These are phyloP conservation scores for Aureobasidium sp. DNA, from an alignment of 2,329 filamentous ascomycete genomes.

Conservation along the genomic window DNA sequence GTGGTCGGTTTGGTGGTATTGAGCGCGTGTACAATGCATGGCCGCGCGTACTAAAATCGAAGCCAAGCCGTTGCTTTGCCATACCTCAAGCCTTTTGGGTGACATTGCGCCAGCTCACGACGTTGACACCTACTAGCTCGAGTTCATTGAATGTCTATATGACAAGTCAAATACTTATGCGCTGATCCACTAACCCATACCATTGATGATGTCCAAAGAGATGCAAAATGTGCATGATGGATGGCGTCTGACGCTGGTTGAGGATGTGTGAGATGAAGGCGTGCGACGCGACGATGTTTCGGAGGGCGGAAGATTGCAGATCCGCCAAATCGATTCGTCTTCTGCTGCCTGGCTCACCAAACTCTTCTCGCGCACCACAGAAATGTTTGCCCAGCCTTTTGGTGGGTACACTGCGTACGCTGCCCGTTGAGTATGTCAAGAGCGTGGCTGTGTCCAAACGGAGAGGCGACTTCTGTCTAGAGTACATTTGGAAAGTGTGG, in stretches of 20 bases:
- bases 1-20: not conserved
- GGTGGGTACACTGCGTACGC: not conserved
- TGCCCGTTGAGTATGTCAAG: not conserved
- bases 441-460: not conserved
- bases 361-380: not conserved
- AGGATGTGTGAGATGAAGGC: not conserved
- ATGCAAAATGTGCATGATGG: not conserved
- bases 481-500: not conserved
- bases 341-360: not conserved
- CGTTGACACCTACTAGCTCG: not conserved
- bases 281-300: not conserved
- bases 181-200: too few species aligned
- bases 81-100: not conserved
- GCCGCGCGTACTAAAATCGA: not conserved
- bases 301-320: not conserved
- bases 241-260: not conserved
- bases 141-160: too few species aligned
- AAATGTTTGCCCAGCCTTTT: not conserved
- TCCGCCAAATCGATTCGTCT: not conserved
- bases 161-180: not conserved
- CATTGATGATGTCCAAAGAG: not conserved
- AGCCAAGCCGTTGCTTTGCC: not conserved
- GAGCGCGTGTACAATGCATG: not conserved
- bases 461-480: not conserved
- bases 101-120: constrained; percentile 1